These are phyloP conservation scores for Trichoderma gamsii DNA, from an alignment of 495 filamentous ascomycete species.

Conservation along the genomic window DNA sequence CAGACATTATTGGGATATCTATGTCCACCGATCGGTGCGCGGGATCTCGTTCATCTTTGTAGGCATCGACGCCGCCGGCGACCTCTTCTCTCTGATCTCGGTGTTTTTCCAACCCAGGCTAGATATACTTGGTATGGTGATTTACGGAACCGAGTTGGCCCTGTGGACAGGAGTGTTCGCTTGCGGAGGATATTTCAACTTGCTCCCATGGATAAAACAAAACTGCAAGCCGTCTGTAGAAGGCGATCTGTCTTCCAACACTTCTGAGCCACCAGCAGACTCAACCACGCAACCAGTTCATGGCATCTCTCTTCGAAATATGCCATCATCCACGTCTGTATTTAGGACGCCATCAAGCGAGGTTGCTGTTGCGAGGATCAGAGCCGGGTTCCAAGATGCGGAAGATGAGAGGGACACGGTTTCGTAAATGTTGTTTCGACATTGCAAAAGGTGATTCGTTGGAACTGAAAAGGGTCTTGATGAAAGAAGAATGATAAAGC, in stretches of 20 bases:
- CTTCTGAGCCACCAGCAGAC: conserved; percentile 13
- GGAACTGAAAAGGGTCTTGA: too few species aligned
- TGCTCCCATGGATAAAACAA: conserved; percentile 45
- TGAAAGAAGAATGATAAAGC: too few species aligned
- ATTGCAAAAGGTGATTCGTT: neutral
- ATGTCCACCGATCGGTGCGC: conserved; percentile 44
- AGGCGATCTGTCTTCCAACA: conserved; percentile 14
- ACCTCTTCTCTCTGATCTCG: conserved; percentile 56
- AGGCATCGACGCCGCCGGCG: conserved; percentile 57
- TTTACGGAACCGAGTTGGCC: conserved; percentile 54
- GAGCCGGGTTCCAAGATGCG: conserved; percentile 2
- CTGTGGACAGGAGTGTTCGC: conserved; percentile 59
- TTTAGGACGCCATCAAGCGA: conserved; percentile 39
- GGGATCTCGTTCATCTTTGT: conserved; percentile 64
- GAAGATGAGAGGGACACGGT: neutral
- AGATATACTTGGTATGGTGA: conserved; percentile 52
- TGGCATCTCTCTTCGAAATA: conserved; percentile 37
- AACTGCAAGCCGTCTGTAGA: conserved; percentile 20
- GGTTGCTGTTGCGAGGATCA: conserved; percentile 27
- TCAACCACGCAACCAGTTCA: neutral
- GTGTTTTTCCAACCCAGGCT: conserved; percentile 52
- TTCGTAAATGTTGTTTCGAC: neutral
- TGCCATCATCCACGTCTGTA: conserved; percentile 54
- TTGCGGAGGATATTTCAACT: conserved; percentile 53
- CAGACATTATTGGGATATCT: conserved; percentile 31